These are phyloP conservation scores for Plasmodium inui DNA, from an alignment of 169 alveolate genomes.

Conservation along the genomic window DNA sequence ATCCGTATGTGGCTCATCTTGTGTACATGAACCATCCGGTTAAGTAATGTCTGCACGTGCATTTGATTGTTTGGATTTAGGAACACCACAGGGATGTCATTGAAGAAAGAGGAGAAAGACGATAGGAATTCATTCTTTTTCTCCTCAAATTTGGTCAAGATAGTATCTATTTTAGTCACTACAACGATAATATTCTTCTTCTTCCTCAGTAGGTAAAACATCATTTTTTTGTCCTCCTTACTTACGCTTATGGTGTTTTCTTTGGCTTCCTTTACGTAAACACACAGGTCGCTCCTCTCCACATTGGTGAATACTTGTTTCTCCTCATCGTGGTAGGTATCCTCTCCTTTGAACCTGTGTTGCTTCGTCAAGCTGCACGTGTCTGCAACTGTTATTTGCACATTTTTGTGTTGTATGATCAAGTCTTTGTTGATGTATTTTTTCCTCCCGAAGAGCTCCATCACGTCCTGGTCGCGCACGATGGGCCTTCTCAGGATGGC, in stretches of 20 bases:
- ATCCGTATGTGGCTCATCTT: conserved; percentile 33
- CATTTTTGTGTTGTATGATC: conserved; percentile 18
- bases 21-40: conserved; percentile 15
- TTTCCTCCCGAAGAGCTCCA: conserved; percentile 52
- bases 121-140: conserved; percentile 47
- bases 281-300: conserved; percentile 42
- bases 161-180: conserved; percentile 31
- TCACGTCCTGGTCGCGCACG: conserved; percentile 32
- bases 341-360: conserved; percentile 56
- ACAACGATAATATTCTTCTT: conserved; percentile 49
- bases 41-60: conserved; percentile 26
- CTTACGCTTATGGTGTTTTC: conserved; percentile 19
- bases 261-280: conserved; percentile 64
- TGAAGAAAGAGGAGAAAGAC: conserved; percentile 3
- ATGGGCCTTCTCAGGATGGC: conserved; percentile 34
- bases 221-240: conserved; percentile 62
- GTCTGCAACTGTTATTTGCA: conserved; percentile 28
- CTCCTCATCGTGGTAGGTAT: conserved; percentile 2
- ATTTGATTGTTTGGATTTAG: conserved; percentile 28
- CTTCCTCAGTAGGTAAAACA: conserved; percentile 46
- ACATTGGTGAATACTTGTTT: conserved; percentile 31
- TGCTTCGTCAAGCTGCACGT: conserved; percentile 65
- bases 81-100: conserved; percentile 45
- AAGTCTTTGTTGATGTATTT: conserved; percentile 51
- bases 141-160: conserved; percentile 28